Conservation (phyloP, 31 red algal genomes). For the Odonthalia washingtoniensis region DNA sequence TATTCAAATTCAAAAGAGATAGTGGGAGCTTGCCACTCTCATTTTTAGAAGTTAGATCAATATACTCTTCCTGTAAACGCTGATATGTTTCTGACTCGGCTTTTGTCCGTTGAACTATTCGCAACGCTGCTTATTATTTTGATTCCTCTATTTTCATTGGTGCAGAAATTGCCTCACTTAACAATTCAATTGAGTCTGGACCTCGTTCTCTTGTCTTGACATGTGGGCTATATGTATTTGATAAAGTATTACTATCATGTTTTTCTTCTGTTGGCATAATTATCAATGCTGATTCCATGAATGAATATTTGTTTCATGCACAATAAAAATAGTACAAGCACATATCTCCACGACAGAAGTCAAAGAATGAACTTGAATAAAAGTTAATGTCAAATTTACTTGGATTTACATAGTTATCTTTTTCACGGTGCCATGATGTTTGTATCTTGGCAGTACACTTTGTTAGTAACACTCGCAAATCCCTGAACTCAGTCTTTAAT, state of each 20-base stretch:
- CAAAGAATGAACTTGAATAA: too few relatives aligned
- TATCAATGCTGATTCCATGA: not conserved
- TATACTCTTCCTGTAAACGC: not conserved
- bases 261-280: not conserved
- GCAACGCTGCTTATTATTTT: not conserved
- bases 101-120: not conserved
- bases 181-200: not conserved
- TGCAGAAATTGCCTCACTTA: not conserved
- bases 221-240: not conserved
- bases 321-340: not conserved
- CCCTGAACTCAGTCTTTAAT: not conserved
- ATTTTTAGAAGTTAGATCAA: not conserved
- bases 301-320: not conserved
- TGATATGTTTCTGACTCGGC: not conserved
- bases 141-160: not conserved
- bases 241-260: not conserved
- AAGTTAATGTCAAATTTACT: not conserved
- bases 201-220: not conserved
- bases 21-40: not conserved
- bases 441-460: not conserved
- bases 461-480: not conserved
- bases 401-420: not conserved
- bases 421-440: not conserved
- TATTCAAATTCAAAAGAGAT: not conserved
- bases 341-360: too few relatives aligned